phyloP scores from a whole-genome alignment of 108 stramenopile species.

The Cyclotella atomus region DNA sequence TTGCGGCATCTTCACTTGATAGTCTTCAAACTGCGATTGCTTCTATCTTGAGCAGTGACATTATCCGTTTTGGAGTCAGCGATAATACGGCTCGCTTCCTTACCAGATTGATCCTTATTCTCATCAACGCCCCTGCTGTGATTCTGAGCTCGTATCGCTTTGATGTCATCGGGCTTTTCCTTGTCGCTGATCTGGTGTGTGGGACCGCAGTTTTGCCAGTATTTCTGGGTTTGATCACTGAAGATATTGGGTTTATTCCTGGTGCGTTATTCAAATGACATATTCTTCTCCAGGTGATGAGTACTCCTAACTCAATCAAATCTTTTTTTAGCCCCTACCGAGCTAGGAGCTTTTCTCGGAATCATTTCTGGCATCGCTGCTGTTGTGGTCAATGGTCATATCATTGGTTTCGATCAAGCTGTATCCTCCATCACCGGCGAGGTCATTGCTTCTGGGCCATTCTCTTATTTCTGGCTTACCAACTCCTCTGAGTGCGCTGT shows the following conservation, averaged over 20 bases:
- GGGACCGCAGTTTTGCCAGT: conserved; percentile 76
- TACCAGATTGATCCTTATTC: conserved; percentile 55
- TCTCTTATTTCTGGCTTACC: conserved; percentile 81
- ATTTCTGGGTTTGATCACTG: conserved; percentile 68
- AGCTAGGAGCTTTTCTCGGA: conserved; percentile 74
- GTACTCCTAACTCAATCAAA: neutral
- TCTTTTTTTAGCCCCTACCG: conserved; percentile 59
- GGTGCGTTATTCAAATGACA: neutral
- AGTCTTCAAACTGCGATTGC: conserved; percentile 76
- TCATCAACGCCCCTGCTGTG: conserved; percentile 69
- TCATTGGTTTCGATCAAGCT: conserved; percentile 61
- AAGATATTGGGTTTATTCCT: conserved; percentile 58
- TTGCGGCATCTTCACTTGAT: conserved; percentile 72
- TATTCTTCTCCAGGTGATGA: neutral
- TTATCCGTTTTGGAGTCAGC: conserved; percentile 54
- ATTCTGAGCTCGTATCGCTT: conserved; percentile 59
- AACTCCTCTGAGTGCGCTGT: conserved; percentile 74
- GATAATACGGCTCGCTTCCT: conserved; percentile 38
- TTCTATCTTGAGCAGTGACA: conserved; percentile 59
- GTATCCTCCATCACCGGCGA: conserved; percentile 51
- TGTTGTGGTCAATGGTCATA: conserved; percentile 67
- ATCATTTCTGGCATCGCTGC: conserved; percentile 63
- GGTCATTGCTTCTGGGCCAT: conserved; percentile 48
- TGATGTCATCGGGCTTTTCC: conserved; percentile 75
- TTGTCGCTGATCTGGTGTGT: conserved; percentile 85